Evolutionary conservation across 345 rosid species (phyloP), one percentile per base, ranked within the genome.

Genomic region (Moringa oleifera): DNA sequence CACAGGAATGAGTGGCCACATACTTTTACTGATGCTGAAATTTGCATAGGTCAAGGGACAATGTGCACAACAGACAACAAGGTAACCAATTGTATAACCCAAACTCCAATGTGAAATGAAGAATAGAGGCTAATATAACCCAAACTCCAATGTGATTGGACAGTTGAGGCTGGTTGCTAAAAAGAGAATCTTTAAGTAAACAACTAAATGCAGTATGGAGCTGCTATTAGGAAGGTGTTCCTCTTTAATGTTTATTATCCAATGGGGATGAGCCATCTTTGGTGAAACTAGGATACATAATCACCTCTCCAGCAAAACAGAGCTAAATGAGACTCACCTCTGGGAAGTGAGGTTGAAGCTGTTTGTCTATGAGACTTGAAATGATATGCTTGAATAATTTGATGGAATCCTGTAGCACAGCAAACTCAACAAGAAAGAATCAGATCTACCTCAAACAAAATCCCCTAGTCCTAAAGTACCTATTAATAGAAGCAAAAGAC

Each of bases 331-430:
- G 37, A 64, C 80, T 67, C 65, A 91, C 98, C 87, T 83, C 84
- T 18, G 85, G 80, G 58, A 58, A 61, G 55, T 64, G 67, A 37
- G 62, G 63, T 20, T 68, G 71, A 23, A 22, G n/a, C 20, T 78
- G 72, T 31, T 77, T 73, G 41, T 72, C 77, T 50, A 75, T 53
- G 68, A 69, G 82, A 74, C 66, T 77, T 66, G 86, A 75, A 57
- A 90, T 59, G 53, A 88, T 68, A 70, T 73, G 81, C 64, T 68
- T 55, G 53, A 89, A 68, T 25, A 73, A 53, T 62, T 63, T 76
- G 63, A 73, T 59, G 18, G 80, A 73, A 71, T 83, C 87, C 96
- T 91, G 76, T 56, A 63, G 25, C 33, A 46, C 28, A 70, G 36
- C 54, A 41, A 65, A 28, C 15, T 37, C 18, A 55, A 57, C 63